Conservation (phyloP, 2,329 filamentous ascomycete species). For the Rachicladosporium sp. region DNA sequence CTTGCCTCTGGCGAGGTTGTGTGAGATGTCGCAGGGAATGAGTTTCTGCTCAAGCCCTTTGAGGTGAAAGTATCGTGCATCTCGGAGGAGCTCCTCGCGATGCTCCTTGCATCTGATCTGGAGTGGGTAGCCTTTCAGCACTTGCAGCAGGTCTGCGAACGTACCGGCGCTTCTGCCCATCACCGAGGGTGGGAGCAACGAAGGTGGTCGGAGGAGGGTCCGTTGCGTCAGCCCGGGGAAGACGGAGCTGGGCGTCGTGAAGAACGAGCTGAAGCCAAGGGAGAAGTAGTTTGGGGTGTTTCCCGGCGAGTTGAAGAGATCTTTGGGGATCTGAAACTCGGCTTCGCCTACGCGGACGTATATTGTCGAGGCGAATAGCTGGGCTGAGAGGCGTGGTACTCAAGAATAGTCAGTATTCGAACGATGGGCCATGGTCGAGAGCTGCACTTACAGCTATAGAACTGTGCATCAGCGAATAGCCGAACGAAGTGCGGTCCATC, state of each 20-base stretch:
- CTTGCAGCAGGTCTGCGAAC: conserved; percentile 69
- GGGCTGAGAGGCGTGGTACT: conserved; percentile 82
- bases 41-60: conserved; percentile 82
- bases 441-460: conserved; percentile 60
- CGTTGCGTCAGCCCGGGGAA: conserved; percentile 76
- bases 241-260: conserved; percentile 63
- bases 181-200: conserved; percentile 70
- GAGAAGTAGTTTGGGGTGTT: conserved; percentile 96
- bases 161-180: conserved; percentile 70
- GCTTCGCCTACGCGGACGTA: conserved; percentile 81
- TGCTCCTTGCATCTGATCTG: conserved; percentile 65
- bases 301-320: conserved; percentile 72
- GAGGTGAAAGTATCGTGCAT: conserved; percentile 87
- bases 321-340: conserved; percentile 81
- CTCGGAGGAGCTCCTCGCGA: conserved; percentile 62
- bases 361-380: conserved; percentile 82
- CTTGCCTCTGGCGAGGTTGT: conserved; percentile 57
- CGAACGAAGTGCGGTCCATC: conserved; percentile 83
- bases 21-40: conserved; percentile 62
- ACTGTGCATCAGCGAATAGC: conserved; percentile 87
- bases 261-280: conserved; percentile 79
- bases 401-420: background rate
- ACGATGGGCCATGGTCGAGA: background rate
- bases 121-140: conserved; percentile 74
- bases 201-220: conserved; percentile 71